Evolutionary conservation across 2,329 filamentous ascomycete genomes (phyloP).

Genomic region (Xylariaceae sp.): DNA sequence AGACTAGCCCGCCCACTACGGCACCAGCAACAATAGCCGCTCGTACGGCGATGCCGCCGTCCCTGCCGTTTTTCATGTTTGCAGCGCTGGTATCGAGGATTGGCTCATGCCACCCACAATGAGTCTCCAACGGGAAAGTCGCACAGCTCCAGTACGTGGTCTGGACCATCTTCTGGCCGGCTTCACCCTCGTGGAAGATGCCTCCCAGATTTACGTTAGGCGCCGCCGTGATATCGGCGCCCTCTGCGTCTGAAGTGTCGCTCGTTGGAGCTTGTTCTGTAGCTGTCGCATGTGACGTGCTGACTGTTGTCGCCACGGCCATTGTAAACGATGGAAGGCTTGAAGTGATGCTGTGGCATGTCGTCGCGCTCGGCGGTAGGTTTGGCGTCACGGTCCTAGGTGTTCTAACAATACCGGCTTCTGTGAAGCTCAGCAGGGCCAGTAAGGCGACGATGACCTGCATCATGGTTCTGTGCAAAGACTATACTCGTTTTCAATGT

Average conservation of each 20-base stretch:
- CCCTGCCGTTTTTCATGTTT: not conserved
- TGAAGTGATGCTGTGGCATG: not conserved
- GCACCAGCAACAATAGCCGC: not conserved
- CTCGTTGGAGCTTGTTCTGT: not conserved
- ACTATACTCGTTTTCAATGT: too few relatives aligned
- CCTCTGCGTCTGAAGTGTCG: not conserved
- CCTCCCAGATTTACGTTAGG: not conserved
- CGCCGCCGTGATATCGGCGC: not conserved
- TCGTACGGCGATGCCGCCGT: not conserved
- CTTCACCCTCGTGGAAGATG: conserved; percentile 16
- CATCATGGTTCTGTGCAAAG: not conserved
- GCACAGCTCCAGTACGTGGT: conserved; percentile 49
- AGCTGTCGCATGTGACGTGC: not conserved
- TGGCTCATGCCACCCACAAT: conserved; percentile 49
- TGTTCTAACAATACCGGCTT: conserved; percentile 13
- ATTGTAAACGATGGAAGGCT: not conserved
- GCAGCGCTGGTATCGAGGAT: conserved; percentile 37
- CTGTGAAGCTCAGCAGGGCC: not conserved
- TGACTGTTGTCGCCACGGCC: not conserved
- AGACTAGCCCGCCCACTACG: not conserved
- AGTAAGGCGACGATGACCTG: conserved; percentile 6
- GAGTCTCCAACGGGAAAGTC: conserved; percentile 37
- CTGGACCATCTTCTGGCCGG: conserved; percentile 39
- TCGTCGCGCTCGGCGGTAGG: not conserved
- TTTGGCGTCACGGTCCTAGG: conserved; percentile 7